phyloP scores from a whole-genome alignment of 75 land plant genomes.

The Chamaecyparis obtusa region DNA sequence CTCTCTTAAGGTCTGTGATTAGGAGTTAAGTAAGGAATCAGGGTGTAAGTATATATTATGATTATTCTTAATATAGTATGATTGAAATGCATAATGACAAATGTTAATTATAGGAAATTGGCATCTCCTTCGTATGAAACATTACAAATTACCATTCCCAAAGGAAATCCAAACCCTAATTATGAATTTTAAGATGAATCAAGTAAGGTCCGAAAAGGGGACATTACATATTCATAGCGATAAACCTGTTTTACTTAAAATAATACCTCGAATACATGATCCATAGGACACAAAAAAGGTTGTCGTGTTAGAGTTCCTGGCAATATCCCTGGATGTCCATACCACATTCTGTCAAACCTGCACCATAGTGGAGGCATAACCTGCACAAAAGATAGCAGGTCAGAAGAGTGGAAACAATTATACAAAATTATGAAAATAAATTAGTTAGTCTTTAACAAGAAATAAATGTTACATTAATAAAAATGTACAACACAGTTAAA shows the following conservation, averaged over 20 bases:
- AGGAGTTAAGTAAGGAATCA: too few species aligned
- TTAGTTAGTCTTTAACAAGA: not conserved
- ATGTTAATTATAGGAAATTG: too few species aligned
- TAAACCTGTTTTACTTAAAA: not conserved
- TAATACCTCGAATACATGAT: conserved; percentile 96
- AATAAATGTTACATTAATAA: not conserved
- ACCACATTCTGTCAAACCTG: conserved; percentile 95
- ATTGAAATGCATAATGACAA: too few species aligned
- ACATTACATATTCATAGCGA: not conserved
- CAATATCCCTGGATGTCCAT: conserved; percentile 83
- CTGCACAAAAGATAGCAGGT: conserved; percentile 25
- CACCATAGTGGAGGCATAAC: conserved; percentile 97
- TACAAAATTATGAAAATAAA: not conserved
- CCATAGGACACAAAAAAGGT: conserved; percentile 92
- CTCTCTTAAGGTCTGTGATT: too few species aligned
- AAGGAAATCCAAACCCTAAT: too few species aligned
- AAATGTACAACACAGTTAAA: not conserved
- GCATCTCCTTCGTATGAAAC: too few species aligned
- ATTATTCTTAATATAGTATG: too few species aligned
- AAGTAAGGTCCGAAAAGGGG: too few species aligned
- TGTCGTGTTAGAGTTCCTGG: conserved; percentile 70
- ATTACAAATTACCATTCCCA: too few species aligned
- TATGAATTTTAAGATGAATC: too few species aligned
- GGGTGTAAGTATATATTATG: too few species aligned
- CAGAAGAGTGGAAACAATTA: not conserved